A percentile compares a stretch with the other conserved stretches of the same genome.
Evolutionary conservation across 2,329 filamentous ascomycete species (phyloP).

Genomic region (Sporothrix schenckii): DNA sequence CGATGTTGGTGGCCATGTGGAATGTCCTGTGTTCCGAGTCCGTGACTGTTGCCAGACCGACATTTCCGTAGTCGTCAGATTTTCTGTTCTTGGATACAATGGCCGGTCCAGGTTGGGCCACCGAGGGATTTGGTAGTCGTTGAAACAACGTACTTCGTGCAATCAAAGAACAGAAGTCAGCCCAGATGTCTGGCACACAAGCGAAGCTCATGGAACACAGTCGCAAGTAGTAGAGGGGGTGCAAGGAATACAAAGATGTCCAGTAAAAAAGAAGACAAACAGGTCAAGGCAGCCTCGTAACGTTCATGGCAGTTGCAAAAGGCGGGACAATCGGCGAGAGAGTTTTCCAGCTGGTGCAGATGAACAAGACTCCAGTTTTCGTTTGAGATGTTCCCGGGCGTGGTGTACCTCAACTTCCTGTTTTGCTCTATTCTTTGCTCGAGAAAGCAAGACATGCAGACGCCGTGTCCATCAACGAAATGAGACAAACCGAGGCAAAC

Average conservation of each 20-base stretch:
- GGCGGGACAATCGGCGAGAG: conserved; percentile 6
- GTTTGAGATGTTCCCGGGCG: not conserved
- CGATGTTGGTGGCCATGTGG: not conserved
- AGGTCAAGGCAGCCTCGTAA: not conserved
- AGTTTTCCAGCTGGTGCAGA: conserved; percentile 16
- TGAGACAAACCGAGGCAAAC: conserved; percentile 11
- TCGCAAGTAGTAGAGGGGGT: not conserved
- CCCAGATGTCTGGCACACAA: not conserved
- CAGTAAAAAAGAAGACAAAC: not conserved
- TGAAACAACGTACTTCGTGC: not conserved
- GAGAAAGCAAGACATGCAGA: not conserved
- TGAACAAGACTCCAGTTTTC: not conserved
- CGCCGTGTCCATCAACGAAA: not conserved
- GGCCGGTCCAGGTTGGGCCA: conserved; percentile 13
- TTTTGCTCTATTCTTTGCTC: not conserved
- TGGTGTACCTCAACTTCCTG: not conserved
- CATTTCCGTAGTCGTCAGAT: not conserved
- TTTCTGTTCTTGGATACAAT: not conserved
- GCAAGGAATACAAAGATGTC: not conserved
- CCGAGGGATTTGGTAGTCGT: conserved; percentile 19
- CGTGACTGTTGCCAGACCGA: not conserved
- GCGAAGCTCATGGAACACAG: not conserved
- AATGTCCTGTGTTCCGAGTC: not conserved
- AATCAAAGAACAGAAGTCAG: not conserved
- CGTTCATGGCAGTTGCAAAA: not conserved